Conservation (phyloP, 331 rosid genomes). For the Prunus yedoensis region DNA sequence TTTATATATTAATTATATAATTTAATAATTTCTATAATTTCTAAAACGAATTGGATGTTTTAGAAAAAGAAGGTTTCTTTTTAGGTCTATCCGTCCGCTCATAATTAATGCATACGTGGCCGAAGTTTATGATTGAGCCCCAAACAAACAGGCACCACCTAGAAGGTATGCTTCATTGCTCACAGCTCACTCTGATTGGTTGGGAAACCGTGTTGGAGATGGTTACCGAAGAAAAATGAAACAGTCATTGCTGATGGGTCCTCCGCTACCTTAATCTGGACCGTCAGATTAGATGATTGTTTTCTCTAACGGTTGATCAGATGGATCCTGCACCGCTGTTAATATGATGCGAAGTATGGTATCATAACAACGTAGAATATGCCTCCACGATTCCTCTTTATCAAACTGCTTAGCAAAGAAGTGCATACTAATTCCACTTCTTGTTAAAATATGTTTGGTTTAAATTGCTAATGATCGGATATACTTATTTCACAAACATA, state of each 20-base stretch:
- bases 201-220: background rate
- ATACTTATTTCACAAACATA: no score
- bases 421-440: no score
- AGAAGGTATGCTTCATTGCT: background rate
- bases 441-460: no score
- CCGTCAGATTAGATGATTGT: background rate
- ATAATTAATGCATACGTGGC: constrained; percentile 6
- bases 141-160: background rate
- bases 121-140: background rate
- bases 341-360: background rate
- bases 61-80: background rate
- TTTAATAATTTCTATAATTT: background rate
- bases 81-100: background rate
- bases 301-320: background rate
- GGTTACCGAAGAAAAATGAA: background rate
- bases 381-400: no score
- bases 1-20: background rate
- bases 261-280: background rate
- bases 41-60: background rate
- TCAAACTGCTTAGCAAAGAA: no score
- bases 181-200: background rate
- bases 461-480: no score
- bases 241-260: background rate
- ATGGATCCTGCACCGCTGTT: background rate
- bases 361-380: background rate